phyloP scores from a whole-genome alignment of 1,139 yeast genomes.

The Debaryomyces sp. region DNA sequence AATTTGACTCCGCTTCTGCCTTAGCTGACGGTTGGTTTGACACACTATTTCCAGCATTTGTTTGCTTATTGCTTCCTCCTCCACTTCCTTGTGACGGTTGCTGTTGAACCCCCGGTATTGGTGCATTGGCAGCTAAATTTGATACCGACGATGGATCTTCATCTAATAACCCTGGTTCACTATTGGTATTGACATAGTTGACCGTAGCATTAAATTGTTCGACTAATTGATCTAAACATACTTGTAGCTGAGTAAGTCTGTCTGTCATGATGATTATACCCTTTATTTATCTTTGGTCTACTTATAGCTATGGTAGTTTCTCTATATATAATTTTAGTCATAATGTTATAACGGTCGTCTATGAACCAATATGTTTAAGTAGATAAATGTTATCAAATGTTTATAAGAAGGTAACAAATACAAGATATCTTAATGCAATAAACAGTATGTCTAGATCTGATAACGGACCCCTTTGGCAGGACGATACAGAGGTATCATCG shows the following conservation, averaged over 20 bases:
- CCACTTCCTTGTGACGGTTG: slow-evolving; percentile 22
- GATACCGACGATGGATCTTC: slow-evolving; percentile 41
- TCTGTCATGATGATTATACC: slow-evolving; percentile 58
- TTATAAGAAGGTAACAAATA: not conserved
- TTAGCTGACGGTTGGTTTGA: slow-evolving; percentile 20
- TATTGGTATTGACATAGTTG: slow-evolving; percentile 69
- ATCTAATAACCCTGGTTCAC: slow-evolving; percentile 43
- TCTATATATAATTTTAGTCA: not conserved
- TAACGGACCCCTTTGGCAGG: slow-evolving; percentile 70
- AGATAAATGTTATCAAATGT: not conserved
- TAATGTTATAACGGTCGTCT: not conserved
- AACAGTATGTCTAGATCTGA: slow-evolving; percentile 1
- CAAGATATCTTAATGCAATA: not conserved
- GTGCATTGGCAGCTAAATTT: slow-evolving; percentile 49
- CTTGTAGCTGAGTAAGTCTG: slow-evolving; percentile 87
- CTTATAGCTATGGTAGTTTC: not conserved
- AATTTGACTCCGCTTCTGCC: slow-evolving; percentile 29
- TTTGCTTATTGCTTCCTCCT: slow-evolving; percentile 26
- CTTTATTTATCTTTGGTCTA: not conserved
- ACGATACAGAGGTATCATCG: slow-evolving; percentile 59
- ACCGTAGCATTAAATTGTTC: slow-evolving; percentile 92
- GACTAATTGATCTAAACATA: slow-evolving; percentile 86
- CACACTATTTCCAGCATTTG: slow-evolving; percentile 19
- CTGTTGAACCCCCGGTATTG: slow-evolving; percentile 42
- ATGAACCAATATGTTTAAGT: not conserved